Percentiles rank a stretch among this genome's conserved stretches.
These are phyloP conservation scores for Heliosperma pusillum DNA, from an alignment of 148 eudicot genomes.

Conservation along the genomic window DNA sequence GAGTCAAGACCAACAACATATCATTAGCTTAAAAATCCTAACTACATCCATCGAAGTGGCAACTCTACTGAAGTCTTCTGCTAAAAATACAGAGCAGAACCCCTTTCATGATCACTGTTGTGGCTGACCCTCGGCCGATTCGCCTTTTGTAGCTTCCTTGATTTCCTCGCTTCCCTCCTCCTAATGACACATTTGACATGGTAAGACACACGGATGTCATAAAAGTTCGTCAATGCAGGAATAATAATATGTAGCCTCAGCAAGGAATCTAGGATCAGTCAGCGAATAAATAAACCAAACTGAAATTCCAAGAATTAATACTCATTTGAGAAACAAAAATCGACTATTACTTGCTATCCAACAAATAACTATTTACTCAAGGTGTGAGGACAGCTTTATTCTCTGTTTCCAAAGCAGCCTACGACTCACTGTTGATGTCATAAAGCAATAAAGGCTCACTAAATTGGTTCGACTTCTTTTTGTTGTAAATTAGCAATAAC, in stretches of 20 bases:
- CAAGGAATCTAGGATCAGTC: neutral
- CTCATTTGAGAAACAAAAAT: neutral
- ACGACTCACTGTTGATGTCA: neutral
- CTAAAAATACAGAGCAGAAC: conserved; percentile 19
- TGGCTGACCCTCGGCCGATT: conserved; percentile 32
- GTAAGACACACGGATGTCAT: neutral
- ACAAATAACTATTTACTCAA: neutral
- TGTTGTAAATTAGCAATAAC: too few relatives aligned
- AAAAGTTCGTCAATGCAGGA: neutral
- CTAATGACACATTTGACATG: conserved; percentile 25
- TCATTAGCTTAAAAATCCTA: conserved; percentile 21
- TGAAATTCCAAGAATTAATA: neutral
- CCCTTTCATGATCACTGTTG: conserved; percentile 25
- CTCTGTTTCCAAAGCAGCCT: neutral
- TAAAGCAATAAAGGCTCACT: too few relatives aligned
- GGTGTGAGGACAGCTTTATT: too few relatives aligned
- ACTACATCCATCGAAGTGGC: conserved; percentile 20
- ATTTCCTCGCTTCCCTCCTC: conserved; percentile 65
- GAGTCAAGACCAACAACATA: conserved; percentile 16
- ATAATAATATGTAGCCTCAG: neutral
- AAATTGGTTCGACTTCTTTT: too few relatives aligned
- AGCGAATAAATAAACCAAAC: neutral
- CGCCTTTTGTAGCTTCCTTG: conserved; percentile 52
- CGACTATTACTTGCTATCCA: neutral
- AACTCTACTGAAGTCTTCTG: conserved; percentile 21